Base-by-base conservation (phyloP, 75 land plant genomes). In the Azolla pinnata region DNA sequence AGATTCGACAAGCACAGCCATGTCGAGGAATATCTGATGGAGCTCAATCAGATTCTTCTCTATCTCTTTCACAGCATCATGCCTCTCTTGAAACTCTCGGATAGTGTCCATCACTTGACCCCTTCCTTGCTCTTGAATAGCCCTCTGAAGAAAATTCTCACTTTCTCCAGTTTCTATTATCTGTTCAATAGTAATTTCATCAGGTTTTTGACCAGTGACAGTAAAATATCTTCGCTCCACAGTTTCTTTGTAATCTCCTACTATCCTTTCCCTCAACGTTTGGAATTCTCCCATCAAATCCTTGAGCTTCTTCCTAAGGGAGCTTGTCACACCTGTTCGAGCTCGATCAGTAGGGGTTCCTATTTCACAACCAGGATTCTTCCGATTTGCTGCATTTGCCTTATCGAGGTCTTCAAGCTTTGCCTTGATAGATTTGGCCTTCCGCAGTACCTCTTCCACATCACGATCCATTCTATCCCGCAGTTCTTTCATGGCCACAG, bases 21-120 rank as follows among this genome's bases (percentile, higher is more conserved):
- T 90, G 71, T 90, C 97, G 71, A 87, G 51, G 66, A 90, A 90
- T 26, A 90, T 77, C 70, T 90, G 93, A 64, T 90, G 84, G 47
- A 90, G 71, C 61, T 90, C 88, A 57, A 87, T 47, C 63, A 90
- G 53, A 51, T 86, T 90, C 75, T 45, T 67, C 77, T 90, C 93
- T 23, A 87, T 78, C 72, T 87, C 97, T 68, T 66, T 72, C 29
- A 82, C 88, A 5, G 88, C 75, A 29, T 81, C 85, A 34, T 84
- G 82, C 62, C 91, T 53, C 52, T 82, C 97, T 55, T 84, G 85
- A 10, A 86, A 87, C 81, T 88, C 97, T 35, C 61, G 61, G 48
- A 90, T 74, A 1, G 90, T 83, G 44, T 79, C 93, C 62, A 81
- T 21, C 44, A 88, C 71, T 61, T 77, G 84, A 18, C 89, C 93